phyloP scores from a whole-genome alignment of 768 basidiomycete species.

The Mrakia gelida region DNA sequence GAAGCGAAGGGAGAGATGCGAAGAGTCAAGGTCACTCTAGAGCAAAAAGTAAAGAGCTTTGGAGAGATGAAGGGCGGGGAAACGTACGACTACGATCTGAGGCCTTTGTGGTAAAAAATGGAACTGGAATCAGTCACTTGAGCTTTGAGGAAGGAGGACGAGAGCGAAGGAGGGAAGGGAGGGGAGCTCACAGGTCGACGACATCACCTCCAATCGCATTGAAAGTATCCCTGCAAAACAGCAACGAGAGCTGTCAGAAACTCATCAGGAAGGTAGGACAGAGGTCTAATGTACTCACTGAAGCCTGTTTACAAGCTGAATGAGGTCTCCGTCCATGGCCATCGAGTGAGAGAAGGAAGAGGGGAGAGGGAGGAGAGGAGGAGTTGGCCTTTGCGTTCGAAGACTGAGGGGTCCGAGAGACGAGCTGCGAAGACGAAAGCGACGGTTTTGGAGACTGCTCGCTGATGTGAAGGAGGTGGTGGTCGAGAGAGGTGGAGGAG shows the following conservation, averaged over 20 bases:
- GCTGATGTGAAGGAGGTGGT: not conserved
- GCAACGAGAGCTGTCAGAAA: slow-evolving; percentile 87
- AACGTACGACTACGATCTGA: slow-evolving; percentile 48
- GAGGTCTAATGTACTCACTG: slow-evolving; percentile 54
- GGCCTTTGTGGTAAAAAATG: slow-evolving; percentile 34
- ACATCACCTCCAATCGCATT: slow-evolving; percentile 47
- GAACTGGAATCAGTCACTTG: not conserved
- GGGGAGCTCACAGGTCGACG: slow-evolving; percentile 43
- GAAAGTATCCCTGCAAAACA: slow-evolving; percentile 42
- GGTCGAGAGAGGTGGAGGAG: not conserved
- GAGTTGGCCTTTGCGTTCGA: not conserved
- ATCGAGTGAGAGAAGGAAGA: slow-evolving; percentile 22
- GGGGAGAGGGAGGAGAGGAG: not conserved
- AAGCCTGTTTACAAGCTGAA: slow-evolving; percentile 88
- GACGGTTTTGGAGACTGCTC: not conserved
- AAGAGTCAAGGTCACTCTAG: not conserved
- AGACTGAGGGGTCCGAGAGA: not conserved
- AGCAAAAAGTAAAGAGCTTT: not conserved
- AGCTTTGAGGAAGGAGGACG: not conserved
- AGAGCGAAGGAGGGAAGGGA: slow-evolving; percentile 9
- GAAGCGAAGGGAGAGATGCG: not conserved
- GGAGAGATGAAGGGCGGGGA: not conserved
- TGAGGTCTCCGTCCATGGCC: slow-evolving; percentile 88
- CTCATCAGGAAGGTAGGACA: slow-evolving; percentile 46
- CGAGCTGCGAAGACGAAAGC: not conserved